phyloP scores from a whole-genome alignment of 2,329 filamentous ascomycete species.

The Stagonosporopsis tanaceti region DNA sequence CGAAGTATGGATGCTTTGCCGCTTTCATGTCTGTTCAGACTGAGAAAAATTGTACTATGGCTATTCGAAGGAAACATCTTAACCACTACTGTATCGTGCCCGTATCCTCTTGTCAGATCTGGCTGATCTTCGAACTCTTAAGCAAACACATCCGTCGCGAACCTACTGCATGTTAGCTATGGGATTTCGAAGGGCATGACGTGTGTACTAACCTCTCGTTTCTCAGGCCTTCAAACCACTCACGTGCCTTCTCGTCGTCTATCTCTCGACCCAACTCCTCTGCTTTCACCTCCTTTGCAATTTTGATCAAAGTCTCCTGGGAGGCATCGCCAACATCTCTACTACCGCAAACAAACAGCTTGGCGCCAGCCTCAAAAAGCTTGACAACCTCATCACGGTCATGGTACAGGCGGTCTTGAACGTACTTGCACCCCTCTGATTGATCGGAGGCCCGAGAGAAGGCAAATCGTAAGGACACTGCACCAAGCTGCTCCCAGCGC shows the following conservation, averaged over 20 bases:
- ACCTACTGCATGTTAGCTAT: neutral
- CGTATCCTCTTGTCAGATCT: no score
- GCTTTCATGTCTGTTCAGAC: no score
- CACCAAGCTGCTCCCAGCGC: constrained; percentile 67
- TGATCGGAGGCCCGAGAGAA: constrained; percentile 59
- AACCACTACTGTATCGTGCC: neutral
- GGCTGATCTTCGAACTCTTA: neutral
- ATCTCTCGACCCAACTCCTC: constrained; percentile 47
- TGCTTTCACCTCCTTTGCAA: constrained; percentile 54
- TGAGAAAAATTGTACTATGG: no score
- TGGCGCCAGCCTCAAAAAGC: constrained; percentile 60
- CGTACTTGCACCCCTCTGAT: constrained; percentile 61
- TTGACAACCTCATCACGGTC: constrained; percentile 56
- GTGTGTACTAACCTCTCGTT: constrained; percentile 47
- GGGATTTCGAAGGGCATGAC: no score
- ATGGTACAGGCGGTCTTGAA: constrained; percentile 61
- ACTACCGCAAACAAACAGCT: constrained; percentile 72
- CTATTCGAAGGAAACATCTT: neutral
- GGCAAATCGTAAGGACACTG: constrained; percentile 67
- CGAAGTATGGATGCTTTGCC: no score
- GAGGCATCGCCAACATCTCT: constrained; percentile 56
- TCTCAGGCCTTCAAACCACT: constrained; percentile 56
- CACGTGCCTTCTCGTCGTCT: constrained; percentile 52
- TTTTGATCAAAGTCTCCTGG: constrained; percentile 52
- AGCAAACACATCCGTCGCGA: constrained; percentile 13